These are phyloP conservation scores for Basipetospora chlamydospora DNA, from an alignment of 2,329 filamentous ascomycete genomes.

Conservation along the genomic window DNA sequence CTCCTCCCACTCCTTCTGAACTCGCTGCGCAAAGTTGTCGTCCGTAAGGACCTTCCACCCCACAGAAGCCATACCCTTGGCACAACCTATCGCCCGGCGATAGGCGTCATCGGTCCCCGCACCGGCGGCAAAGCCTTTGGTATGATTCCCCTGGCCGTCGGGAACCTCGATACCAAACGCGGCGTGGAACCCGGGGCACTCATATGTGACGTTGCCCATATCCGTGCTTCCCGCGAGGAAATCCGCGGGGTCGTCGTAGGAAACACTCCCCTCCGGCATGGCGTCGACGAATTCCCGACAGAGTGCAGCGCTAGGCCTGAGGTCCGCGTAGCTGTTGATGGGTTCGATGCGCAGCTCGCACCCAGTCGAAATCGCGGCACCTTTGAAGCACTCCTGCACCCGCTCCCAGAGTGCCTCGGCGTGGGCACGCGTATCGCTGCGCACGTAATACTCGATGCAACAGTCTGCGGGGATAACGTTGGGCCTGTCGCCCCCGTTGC, in stretches of 20 bases:
- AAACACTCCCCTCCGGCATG: conserved; percentile 21
- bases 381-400: conserved; percentile 22
- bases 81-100: conserved; percentile 24
- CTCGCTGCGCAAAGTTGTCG: no score
- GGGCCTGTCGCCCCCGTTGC: conserved; percentile 19
- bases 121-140: conserved; percentile 26
- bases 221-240: conserved; percentile 26
- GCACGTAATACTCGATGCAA: conserved; percentile 23
- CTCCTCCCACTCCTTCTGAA: no score
- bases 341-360: conserved; percentile 13
- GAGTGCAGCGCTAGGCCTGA: conserved; percentile 28
- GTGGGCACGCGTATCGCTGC: conserved; percentile 18
- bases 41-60: conserved; percentile 16
- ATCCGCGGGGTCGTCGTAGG: conserved; percentile 17
- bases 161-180: conserved; percentile 24
- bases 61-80: conserved; percentile 28
- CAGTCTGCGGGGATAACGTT: conserved; percentile 26
- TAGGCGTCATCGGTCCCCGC: conserved; percentile 23
- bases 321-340: conserved; percentile 26
- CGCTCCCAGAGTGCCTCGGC: conserved; percentile 14
- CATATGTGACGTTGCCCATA: conserved; percentile 36
- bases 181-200: conserved; percentile 31
- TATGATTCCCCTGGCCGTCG: conserved; percentile 15
- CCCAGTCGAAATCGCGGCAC: conserved; percentile 18
- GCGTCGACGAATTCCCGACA: conserved; percentile 27